Evolutionary conservation across 768 basidiomycete species (phyloP).

Genomic region (Rhizopogon vesiculosus): DNA sequence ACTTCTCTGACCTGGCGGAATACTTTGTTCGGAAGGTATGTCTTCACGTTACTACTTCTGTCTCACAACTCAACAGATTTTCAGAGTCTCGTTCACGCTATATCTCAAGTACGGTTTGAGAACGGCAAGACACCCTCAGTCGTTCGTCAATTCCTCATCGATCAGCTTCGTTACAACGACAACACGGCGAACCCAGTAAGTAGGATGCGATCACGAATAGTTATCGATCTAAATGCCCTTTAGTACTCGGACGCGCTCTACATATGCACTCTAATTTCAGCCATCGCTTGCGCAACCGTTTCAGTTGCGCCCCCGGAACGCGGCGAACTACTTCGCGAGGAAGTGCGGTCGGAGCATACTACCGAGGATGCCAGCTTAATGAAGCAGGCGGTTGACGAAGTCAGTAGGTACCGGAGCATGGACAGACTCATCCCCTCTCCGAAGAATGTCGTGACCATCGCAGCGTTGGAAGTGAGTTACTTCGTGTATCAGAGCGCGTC

Average conservation of each 20-base stretch:
- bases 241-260: slow-evolving; percentile 92
- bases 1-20: slow-evolving; percentile 86
- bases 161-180: slow-evolving; percentile 93
- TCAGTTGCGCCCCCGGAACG: slow-evolving; percentile 75
- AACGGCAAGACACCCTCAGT: slow-evolving; percentile 83
- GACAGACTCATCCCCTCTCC: slow-evolving; percentile 92
- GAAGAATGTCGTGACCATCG: slow-evolving; percentile 90
- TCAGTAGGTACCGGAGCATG: slow-evolving; percentile 91
- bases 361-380: slow-evolving; percentile 66
- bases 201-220: slow-evolving; percentile 4
- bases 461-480: slow-evolving; percentile 78
- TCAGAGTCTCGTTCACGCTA: slow-evolving; percentile 75
- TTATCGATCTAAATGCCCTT: slow-evolving; percentile 6
- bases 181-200: slow-evolving; percentile 87
- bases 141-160: slow-evolving; percentile 84
- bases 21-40: slow-evolving; percentile 92
- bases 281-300: slow-evolving; percentile 75
- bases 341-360: slow-evolving; percentile 61
- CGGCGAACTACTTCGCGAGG: slow-evolving; percentile 69
- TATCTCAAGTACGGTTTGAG: slow-evolving; percentile 83
- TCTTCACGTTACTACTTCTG: not conserved
- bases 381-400: slow-evolving; percentile 71
- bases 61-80: slow-evolving; percentile 3
- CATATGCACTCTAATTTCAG: slow-evolving; percentile 80
- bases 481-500: not conserved